Evolutionary conservation across 176 grass and related monocot species (phyloP).

Genomic region (Lolium multiflorum): DNA sequence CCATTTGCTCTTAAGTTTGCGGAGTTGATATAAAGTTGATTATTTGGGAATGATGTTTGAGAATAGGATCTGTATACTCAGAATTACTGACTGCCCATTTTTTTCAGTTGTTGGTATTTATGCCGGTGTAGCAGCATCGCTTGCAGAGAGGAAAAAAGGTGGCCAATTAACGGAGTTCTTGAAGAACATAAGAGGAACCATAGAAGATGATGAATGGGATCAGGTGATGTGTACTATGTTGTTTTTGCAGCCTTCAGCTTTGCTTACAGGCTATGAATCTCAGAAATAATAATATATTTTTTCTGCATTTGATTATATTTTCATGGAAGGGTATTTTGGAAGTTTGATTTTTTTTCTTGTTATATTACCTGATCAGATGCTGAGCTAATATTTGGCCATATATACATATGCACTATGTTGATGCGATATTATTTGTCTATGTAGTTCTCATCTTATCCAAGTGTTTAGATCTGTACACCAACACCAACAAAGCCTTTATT

Average conservation of each 20-base stretch:
- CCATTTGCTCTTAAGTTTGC: slow-evolving; percentile 37
- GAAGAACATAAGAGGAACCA: slow-evolving; percentile 96
- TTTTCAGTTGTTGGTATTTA: slow-evolving; percentile 94
- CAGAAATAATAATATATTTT: slow-evolving; percentile 29
- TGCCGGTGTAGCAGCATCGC: slow-evolving; percentile 84
- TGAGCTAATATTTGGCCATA: no score
- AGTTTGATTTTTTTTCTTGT: slow-evolving; percentile 36
- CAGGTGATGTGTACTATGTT: slow-evolving; percentile 68
- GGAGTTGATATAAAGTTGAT: slow-evolving; percentile 19
- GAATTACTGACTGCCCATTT: slow-evolving; percentile 33
- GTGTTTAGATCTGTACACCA: background rate
- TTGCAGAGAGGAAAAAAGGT: slow-evolving; percentile 92
- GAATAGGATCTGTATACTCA: slow-evolving; percentile 13
- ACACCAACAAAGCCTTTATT: no score
- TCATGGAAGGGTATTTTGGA: slow-evolving; percentile 22
- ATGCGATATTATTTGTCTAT: slow-evolving; percentile 4
- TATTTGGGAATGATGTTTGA: slow-evolving; percentile 6
- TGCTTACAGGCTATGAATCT: background rate
- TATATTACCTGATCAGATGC: slow-evolving; percentile 12
- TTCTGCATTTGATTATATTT: slow-evolving; percentile 28
- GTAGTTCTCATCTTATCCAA: background rate
- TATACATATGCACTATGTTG: no score
- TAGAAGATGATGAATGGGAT: slow-evolving; percentile 94
- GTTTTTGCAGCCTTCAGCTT: slow-evolving; percentile 15
- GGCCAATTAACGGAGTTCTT: slow-evolving; percentile 91